Conservation (phyloP, 2,329 filamentous ascomycete species). For the Penicillium sp. region DNA sequence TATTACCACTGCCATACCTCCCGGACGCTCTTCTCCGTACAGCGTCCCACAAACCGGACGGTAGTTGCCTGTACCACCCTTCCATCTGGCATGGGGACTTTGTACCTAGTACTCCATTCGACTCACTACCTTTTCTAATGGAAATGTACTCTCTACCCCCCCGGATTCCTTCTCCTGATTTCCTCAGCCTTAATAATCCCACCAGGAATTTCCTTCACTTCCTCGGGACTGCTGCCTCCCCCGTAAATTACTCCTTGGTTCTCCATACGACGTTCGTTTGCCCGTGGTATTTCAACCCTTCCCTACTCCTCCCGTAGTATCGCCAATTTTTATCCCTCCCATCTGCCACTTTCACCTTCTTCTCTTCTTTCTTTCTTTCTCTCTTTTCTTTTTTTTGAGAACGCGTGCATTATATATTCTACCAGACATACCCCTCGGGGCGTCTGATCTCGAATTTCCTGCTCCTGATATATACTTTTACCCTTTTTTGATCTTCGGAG, state of each 20-base stretch:
- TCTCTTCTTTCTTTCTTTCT: slow-evolving; percentile 13
- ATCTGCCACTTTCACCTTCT: slow-evolving; percentile 20
- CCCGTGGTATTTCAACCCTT: slow-evolving; percentile 25
- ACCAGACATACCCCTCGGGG: slow-evolving; percentile 12
- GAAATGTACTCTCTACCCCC: background rate
- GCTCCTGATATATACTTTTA: slow-evolving; percentile 7
- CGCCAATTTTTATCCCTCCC: slow-evolving; percentile 31
- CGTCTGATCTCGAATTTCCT: slow-evolving; percentile 1
- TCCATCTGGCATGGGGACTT: background rate
- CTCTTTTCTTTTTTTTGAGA: slow-evolving; percentile 8
- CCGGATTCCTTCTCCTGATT: background rate
- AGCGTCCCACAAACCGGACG: background rate
- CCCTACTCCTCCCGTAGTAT: slow-evolving; percentile 22
- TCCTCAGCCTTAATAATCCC: slow-evolving; percentile 21
- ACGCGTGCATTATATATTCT: slow-evolving; percentile 1
- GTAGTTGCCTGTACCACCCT: background rate
- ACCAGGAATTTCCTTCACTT: background rate
- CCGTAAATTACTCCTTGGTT: slow-evolving; percentile 9
- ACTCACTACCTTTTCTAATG: background rate
- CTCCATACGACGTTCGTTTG: slow-evolving; percentile 16
- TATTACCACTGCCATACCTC: background rate
- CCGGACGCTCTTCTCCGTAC: background rate
- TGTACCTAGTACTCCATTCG: background rate
- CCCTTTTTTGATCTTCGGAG: background rate
- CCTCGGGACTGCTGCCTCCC: background rate